These are phyloP conservation scores for Solioccasus polychromus DNA, from an alignment of 768 basidiomycete genomes.

Conservation along the genomic window DNA sequence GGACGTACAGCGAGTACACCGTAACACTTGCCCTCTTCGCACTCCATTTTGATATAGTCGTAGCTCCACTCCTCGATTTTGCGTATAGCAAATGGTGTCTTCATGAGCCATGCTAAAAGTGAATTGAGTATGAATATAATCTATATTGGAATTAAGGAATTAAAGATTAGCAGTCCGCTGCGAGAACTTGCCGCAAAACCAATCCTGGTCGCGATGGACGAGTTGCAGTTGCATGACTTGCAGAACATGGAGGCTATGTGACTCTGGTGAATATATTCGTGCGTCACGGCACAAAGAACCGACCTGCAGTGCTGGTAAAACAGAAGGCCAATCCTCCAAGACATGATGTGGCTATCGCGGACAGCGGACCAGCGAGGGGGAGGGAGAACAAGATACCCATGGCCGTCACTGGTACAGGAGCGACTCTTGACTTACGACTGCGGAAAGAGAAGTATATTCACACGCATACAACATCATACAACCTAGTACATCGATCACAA, in stretches of 20 bases:
- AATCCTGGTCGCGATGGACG: slow-evolving; percentile 94
- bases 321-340: slow-evolving; percentile 81
- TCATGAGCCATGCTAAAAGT: slow-evolving; percentile 95
- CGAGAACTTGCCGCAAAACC: slow-evolving; percentile 76
- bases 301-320: slow-evolving; percentile 83
- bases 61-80: slow-evolving; percentile 91
- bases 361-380: slow-evolving; percentile 64
- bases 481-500: not conserved
- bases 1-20: slow-evolving; percentile 85
- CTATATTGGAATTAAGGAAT: slow-evolving; percentile 36
- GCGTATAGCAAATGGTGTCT: slow-evolving; percentile 81
- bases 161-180: not conserved
- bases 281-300: slow-evolving; percentile 22
- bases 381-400: slow-evolving; percentile 79
- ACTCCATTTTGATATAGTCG: slow-evolving; percentile 99
- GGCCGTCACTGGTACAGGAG: slow-evolving; percentile 4
- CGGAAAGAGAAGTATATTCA: slow-evolving; percentile 8
- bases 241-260: slow-evolving; percentile 86
- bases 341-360: slow-evolving; percentile 78
- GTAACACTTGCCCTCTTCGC: slow-evolving; percentile 89
- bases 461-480: not conserved
- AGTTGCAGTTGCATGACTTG: slow-evolving; percentile 99
- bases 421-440: no score
- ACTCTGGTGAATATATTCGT: not conserved
- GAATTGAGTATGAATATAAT: slow-evolving; percentile 96